A percentile compares a stretch with the other conserved stretches of the same genome.
Conservation (phyloP, 345 rosid genomes). For the Populus ilicifolia region DNA sequence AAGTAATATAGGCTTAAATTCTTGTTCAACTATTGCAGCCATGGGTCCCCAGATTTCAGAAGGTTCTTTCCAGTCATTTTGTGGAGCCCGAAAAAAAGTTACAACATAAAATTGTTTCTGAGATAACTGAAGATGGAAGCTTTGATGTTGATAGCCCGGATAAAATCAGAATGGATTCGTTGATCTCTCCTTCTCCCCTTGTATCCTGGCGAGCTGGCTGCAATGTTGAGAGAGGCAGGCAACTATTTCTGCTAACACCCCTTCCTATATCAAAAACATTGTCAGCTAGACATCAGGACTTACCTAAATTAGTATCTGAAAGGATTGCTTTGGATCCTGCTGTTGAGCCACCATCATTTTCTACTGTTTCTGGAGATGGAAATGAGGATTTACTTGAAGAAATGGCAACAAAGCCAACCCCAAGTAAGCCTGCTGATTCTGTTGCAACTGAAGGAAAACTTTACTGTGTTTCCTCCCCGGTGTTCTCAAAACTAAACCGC, state of each 20-base stretch:
- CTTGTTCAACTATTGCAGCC: conserved; percentile 52
- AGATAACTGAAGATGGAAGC: conserved; percentile 28
- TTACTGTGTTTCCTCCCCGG: conserved; percentile 41
- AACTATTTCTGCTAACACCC: conserved; percentile 79
- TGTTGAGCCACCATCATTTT: conserved; percentile 30
- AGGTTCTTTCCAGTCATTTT: conserved; percentile 28
- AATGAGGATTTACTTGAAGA: conserved; percentile 35
- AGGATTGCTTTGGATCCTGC: conserved; percentile 28
- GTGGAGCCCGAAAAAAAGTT: conserved; percentile 22
- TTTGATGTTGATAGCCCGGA: conserved; percentile 62
- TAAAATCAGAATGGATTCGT: conserved; percentile 35
- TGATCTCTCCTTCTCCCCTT: conserved; percentile 91
- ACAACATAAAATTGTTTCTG: conserved; percentile 22
- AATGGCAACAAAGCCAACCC: conserved; percentile 23
- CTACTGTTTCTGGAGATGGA: conserved; percentile 31
- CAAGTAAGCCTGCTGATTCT: conserved; percentile 35
- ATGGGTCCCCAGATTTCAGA: conserved; percentile 68
- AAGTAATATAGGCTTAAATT: neutral
- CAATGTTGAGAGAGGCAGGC: conserved; percentile 59
- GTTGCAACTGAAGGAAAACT: conserved; percentile 15
- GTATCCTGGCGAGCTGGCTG: conserved; percentile 78
- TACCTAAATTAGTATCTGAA: conserved; percentile 33
- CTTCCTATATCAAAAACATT: conserved; percentile 56
- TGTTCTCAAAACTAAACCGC: conserved; percentile 29
- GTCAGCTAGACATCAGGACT: conserved; percentile 42